A percentile compares a stretch with the other conserved stretches of the same genome.
Conservation (phyloP, 2,329 filamentous ascomycete species). For the Emergomyces orientalis region DNA sequence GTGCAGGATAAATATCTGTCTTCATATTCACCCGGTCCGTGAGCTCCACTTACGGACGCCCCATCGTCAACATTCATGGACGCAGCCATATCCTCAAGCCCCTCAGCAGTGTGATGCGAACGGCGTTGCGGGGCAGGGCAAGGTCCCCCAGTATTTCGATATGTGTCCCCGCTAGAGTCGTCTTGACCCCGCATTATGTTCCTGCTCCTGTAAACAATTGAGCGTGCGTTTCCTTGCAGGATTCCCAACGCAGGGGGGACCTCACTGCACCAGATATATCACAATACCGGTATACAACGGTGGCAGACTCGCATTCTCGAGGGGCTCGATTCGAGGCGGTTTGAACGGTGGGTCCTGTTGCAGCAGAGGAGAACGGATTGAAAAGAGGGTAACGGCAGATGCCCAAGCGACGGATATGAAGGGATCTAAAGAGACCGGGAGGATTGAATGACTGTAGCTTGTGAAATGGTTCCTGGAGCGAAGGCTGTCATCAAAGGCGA, state of each 20-base stretch:
- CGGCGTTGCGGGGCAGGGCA: background rate
- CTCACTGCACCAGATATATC: background rate
- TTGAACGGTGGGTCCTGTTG: background rate
- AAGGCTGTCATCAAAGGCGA: background rate
- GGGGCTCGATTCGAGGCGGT: too few relatives aligned
- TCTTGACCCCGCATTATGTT: background rate
- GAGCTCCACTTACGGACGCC: constrained; percentile 11
- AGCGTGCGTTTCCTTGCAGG: background rate
- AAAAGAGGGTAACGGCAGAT: background rate
- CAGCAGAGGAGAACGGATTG: background rate
- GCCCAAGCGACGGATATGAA: background rate
- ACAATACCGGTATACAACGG: background rate
- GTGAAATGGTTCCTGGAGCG: background rate
- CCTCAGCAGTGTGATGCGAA: background rate
- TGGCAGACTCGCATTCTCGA: background rate
- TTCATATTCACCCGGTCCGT: background rate
- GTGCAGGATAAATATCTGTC: background rate
- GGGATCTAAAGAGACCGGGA: background rate
- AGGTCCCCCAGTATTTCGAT: background rate
- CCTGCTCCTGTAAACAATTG: background rate
- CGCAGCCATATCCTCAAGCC: constrained; percentile 12
- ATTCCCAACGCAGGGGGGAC: background rate
- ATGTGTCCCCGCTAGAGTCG: background rate
- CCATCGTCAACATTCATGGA: constrained; percentile 12
- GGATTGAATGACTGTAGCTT: background rate